A percentile compares a stretch with the other conserved stretches of the same genome.
phyloP scores from a whole-genome alignment of 495 filamentous ascomycete species.

The Talaromyces adpressus region DNA sequence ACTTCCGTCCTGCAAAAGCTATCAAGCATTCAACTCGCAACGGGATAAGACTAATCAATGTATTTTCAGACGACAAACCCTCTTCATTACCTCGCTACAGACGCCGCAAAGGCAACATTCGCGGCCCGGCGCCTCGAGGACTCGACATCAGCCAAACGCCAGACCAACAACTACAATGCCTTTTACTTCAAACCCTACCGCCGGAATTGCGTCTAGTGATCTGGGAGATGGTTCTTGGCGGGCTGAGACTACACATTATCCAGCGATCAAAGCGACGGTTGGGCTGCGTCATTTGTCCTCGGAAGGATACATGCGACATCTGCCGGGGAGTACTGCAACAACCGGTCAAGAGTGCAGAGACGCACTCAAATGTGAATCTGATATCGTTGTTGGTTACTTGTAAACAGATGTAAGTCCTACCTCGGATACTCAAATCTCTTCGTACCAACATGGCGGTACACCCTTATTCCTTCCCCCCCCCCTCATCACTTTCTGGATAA shows the following conservation, averaged over 20 bases:
- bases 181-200: conserved; percentile 32
- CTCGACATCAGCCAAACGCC: not conserved
- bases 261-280: conserved; percentile 28
- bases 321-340: conserved; percentile 26
- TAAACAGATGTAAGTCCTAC: conserved; percentile 21
- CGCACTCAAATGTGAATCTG: conserved; percentile 6
- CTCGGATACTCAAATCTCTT: not conserved
- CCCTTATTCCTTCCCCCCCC: not conserved
- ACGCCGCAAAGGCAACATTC: conserved; percentile 6
- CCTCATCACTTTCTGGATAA: not conserved
- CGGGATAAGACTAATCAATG: not conserved
- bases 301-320: conserved; percentile 25
- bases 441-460: too few species aligned
- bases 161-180: conserved; percentile 23
- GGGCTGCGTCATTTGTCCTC: conserved; percentile 31
- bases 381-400: conserved; percentile 21
- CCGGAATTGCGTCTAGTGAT: conserved; percentile 39
- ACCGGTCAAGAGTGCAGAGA: conserved; percentile 11
- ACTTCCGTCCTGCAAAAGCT: not conserved
- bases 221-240: conserved; percentile 35
- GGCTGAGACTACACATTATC: conserved; percentile 32
- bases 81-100: conserved; percentile 19
- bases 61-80: conserved; percentile 31
- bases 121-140: conserved; percentile 3
- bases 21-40: not conserved